phyloP scores from a whole-genome alignment of 2,329 filamentous ascomycete species.

The Cadophora malorum region DNA sequence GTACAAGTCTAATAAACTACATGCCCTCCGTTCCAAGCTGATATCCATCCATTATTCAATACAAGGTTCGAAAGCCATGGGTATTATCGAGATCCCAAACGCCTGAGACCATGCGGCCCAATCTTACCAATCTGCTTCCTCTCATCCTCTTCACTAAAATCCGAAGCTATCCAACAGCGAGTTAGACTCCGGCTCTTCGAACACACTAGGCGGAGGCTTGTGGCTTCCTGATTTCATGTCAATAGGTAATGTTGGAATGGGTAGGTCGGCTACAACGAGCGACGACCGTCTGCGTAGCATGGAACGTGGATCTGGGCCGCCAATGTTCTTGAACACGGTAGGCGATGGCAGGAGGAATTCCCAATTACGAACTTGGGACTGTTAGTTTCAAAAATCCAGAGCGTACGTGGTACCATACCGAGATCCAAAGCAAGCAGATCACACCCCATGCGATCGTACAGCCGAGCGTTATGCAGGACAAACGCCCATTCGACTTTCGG shows the following conservation, averaged over 20 bases:
- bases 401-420: slow-evolving; percentile 54
- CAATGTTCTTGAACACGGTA: slow-evolving; percentile 52
- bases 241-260: slow-evolving; percentile 51
- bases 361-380: slow-evolving; percentile 72
- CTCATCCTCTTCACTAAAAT: slow-evolving; percentile 52
- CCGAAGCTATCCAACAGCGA: slow-evolving; percentile 93
- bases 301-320: slow-evolving; percentile 53
- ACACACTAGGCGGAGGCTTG: slow-evolving; percentile 74
- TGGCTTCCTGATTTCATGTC: slow-evolving; percentile 53
- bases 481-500: slow-evolving; percentile 87
- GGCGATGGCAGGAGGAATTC: slow-evolving; percentile 69
- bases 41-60: background rate
- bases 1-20: background rate
- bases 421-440: slow-evolving; percentile 87
- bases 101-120: slow-evolving; percentile 14
- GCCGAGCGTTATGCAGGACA: slow-evolving; percentile 80
- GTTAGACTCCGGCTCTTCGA: slow-evolving; percentile 90
- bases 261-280: slow-evolving; percentile 79
- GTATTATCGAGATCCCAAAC: slow-evolving; percentile 16
- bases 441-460: slow-evolving; percentile 92
- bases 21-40: too few relatives aligned
- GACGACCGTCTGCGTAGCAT: slow-evolving; percentile 75
- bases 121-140: slow-evolving; percentile 12
- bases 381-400: slow-evolving; percentile 28
- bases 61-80: slow-evolving; percentile 9